These are phyloP conservation scores for Hygrocybe coccinea DNA, from an alignment of 768 basidiomycete genomes.

Conservation along the genomic window DNA sequence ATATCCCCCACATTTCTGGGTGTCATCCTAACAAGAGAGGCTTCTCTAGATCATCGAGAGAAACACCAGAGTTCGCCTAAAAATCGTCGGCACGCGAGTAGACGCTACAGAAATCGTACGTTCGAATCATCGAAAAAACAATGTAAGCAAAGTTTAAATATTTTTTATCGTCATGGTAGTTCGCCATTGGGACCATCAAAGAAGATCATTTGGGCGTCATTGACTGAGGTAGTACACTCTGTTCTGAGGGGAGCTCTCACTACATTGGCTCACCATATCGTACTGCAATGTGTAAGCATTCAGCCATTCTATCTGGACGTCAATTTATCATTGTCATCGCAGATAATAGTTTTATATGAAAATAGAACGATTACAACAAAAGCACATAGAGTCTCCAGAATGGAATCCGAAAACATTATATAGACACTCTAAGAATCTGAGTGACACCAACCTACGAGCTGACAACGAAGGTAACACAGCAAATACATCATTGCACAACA, in stretches of 20 bases:
- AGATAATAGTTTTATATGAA: neutral
- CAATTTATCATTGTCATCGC: no score
- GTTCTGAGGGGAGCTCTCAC: neutral
- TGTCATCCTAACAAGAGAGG: neutral
- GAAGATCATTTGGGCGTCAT: conserved; percentile 96
- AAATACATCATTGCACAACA: no score
- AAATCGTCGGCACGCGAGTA: conserved; percentile 97
- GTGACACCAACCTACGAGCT: no score
- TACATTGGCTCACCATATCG: neutral
- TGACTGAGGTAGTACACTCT: conserved; percentile 39
- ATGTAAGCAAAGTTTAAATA: neutral
- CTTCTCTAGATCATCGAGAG: conserved; percentile 80
- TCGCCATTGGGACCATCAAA: conserved; percentile 97
- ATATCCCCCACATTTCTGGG: neutral
- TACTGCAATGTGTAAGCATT: no score
- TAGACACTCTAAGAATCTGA: neutral
- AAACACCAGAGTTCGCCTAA: conserved; percentile 85
- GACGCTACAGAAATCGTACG: conserved; percentile 96
- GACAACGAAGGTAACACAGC: no score
- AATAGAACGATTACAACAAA: neutral
- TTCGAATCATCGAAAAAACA: conserved; percentile 13
- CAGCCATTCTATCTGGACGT: no score
- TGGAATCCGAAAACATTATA: neutral
- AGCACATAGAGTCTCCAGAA: neutral
- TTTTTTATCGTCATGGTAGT: conserved; percentile 42